phyloP scores from a whole-genome alignment of 2,329 filamentous ascomycete genomes.

The Fonsecaea pugnacius region DNA sequence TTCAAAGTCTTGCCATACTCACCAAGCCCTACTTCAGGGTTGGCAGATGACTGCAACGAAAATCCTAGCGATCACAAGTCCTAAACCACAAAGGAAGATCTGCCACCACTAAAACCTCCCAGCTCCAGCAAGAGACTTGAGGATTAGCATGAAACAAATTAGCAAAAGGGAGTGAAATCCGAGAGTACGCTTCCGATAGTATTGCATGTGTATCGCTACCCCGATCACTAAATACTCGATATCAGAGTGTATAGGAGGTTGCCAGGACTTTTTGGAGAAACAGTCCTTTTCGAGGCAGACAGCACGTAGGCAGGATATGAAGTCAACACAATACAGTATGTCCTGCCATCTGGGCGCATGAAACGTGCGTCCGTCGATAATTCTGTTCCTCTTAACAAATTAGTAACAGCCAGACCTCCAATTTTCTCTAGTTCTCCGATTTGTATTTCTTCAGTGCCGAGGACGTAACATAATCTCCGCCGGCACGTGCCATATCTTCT shows the following conservation, averaged over 20 bases:
- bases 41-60: background rate
- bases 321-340: background rate
- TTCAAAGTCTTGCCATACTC: background rate
- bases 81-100: background rate
- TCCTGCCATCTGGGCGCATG: background rate
- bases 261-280: background rate
- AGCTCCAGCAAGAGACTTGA: background rate
- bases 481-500: background rate
- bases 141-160: background rate
- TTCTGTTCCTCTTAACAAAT: background rate
- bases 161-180: background rate
- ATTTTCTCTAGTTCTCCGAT: background rate
- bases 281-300: background rate
- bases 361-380: background rate
- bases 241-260: background rate
- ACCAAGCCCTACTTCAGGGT: background rate
- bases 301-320: background rate
- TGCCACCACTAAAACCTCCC: background rate
- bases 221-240: too few species aligned
- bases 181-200: background rate
- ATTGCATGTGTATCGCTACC: background rate
- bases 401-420: too few species aligned
- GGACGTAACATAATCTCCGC: background rate
- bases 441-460: background rate
- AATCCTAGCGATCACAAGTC: background rate